Evolutionary conservation across 2,329 filamentous ascomycete species (phyloP).

Genomic region (Aspergillus amoenus): DNA sequence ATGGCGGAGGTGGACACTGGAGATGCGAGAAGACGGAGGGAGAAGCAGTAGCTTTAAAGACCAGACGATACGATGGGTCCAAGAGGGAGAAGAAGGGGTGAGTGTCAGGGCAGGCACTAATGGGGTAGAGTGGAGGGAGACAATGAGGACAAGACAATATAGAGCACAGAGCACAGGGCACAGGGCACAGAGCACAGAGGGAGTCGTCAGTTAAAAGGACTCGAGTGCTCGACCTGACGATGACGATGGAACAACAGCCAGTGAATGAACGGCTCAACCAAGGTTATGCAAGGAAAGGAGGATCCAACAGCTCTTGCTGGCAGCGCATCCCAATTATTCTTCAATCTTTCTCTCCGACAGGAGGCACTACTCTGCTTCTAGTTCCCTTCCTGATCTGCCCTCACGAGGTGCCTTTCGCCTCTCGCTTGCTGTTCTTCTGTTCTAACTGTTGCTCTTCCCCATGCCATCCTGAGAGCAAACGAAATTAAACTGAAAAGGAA

Average conservation of each 20-base stretch:
- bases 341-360: background rate
- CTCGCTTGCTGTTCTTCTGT: too few relatives aligned
- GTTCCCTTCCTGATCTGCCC: too few relatives aligned
- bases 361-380: too few relatives aligned
- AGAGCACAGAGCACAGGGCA: too few relatives aligned
- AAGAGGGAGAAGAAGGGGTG: background rate
- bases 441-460: too few relatives aligned
- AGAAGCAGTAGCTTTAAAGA: background rate
- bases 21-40: background rate
- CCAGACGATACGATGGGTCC: background rate
- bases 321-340: background rate
- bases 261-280: slow-evolving; percentile 21
- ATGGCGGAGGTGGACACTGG: background rate
- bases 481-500: too few relatives aligned
- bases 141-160: background rate
- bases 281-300: slow-evolving; percentile 28
- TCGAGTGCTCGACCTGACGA: too few relatives aligned
- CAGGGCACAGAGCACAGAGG: too few relatives aligned
- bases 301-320: background rate
- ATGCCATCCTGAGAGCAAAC: too few relatives aligned
- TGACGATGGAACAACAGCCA: background rate
- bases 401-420: background rate
- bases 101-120: background rate
- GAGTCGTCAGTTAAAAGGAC: background rate
- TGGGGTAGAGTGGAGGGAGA: background rate